Evolutionary conservation across 2,329 filamentous ascomycete genomes (phyloP).

Genomic region (Nannizzia gypsea): DNA sequence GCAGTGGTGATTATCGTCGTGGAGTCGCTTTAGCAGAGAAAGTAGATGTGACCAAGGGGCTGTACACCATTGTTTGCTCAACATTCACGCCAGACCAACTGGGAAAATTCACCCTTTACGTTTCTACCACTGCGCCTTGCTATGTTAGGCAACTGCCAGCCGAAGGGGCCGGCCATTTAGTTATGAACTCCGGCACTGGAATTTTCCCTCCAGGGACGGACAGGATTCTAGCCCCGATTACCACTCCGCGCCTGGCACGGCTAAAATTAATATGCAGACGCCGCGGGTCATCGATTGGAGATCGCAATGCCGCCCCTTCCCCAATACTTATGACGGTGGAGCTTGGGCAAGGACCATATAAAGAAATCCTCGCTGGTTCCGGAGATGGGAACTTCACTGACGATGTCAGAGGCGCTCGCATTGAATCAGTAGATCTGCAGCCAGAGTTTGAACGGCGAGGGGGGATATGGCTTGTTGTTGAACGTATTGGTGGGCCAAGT

Average conservation of each 20-base stretch:
- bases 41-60: conserved; percentile 51
- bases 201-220: conserved; percentile 44
- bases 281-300: conserved; percentile 31
- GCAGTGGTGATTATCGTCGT: conserved; percentile 79
- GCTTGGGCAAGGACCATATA: conserved; percentile 58
- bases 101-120: conserved; percentile 60
- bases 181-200: conserved; percentile 35
- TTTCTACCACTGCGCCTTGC: conserved; percentile 51
- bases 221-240: conserved; percentile 43
- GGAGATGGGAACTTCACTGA: conserved; percentile 68
- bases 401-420: conserved; percentile 52
- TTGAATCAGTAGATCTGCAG: conserved; percentile 61
- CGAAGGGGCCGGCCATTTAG: conserved; percentile 64
- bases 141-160: conserved; percentile 50
- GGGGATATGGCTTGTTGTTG: conserved; percentile 69
- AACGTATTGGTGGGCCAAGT: conserved; percentile 55
- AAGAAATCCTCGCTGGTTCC: conserved; percentile 52
- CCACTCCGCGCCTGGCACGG: conserved; percentile 46
- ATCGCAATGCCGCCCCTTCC: conserved; percentile 29
- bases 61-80: conserved; percentile 80
- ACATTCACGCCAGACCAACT: conserved; percentile 75
- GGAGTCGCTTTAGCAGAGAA: conserved; percentile 62
- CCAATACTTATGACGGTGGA: conserved; percentile 62
- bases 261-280: conserved; percentile 47
- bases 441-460: conserved; percentile 46